Base-by-base conservation (phyloP, 208 protist genomes). In the Angomonas ambiguus region DNA sequence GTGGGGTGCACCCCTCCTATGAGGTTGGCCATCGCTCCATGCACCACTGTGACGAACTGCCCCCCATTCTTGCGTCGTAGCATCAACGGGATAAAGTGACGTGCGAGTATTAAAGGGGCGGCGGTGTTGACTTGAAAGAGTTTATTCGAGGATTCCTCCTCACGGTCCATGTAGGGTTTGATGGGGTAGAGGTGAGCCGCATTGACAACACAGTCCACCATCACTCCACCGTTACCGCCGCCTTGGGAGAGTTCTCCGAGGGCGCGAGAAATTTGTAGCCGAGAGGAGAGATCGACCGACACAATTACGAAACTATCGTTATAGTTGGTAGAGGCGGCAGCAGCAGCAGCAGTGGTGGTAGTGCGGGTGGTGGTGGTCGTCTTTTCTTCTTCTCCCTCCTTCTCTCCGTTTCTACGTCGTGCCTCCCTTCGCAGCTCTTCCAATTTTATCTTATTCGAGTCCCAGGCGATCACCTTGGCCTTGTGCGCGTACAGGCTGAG, bases 391-490 rank as follows among this genome's bases (percentile, higher is more conserved):
- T 16, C 16, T 45, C 11, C 16, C 38, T 8, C 16, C 11, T 45
- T 16, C 38, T 45, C 38, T 16, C 38, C 11, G 11, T 8, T n/a
- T 45, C 38, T 16, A 8, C 57, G 55, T 33, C 58, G 60, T 20
- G 78, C 74, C 8, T 84, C 82, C 4, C 55, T 32, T 31, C 72
- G 60, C 38, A 92, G 67, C 31, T 87, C 72, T 5, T 84, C 72
- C 18, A 92, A 69, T 32, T 77, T 77, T 10, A 70, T 61, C 32
- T 78, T 80, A 30, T 66, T 77, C 30, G 71, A 64, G 51, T 92
- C 85, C 85, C 82, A 92, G 18, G 83, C 82, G 45, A 85, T 66
- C 0, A 92, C 77, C 30, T 62, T 71, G 2, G 82, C 82, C 16
- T 74, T 76, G 20, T 68, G 63, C 8, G 69, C 71, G 51, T 76